Base-by-base conservation (phyloP, 371 early-diverging fungal genomes). In the Synchytrium microbalum region DNA sequence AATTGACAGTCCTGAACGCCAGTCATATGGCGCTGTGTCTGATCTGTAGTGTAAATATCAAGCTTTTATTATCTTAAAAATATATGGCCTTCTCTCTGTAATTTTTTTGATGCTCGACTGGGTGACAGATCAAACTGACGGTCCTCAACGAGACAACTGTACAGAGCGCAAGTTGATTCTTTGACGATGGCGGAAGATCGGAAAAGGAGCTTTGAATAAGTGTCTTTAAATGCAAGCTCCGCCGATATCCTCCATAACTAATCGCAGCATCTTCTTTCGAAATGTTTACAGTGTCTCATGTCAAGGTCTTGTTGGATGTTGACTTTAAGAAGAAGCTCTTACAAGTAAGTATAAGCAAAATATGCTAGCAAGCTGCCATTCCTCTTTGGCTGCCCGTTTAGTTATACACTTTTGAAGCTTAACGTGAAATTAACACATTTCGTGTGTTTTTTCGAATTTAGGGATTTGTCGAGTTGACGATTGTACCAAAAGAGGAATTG, bases 381-480 rank as follows among this genome's bases (percentile, higher is more conserved):
- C 46, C 46, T 38, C 46, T 38, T 38, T 38, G 10, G 46, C 10
- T 38, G 46, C 53, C 29, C 28, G 29, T n/a, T 25, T 64, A 10
- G 62, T n/a, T 5, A n/a, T n/a, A 14, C 1, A 2, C 8, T 2
- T 2, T 1, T 63, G 24, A 26, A 59, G 5, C 14, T 14, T 8
- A 46, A 19, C 32, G 33, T 38, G 28, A 30, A n/a, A 16, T 25
- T n/a, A n/a, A 23, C 26, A 23, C 58, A 25, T 32, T 26, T 26
- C 19, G 19, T 14, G 3, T 24, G 38, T 2, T 61, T 5, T 29
- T 28, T 16, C 25, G 23, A 25, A n/a, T 16, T 14, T 54, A 87
- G 86, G 88, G 86, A 27, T 75, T 78, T 56, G 84, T 84, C 19
- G 86, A 86, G 62, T 67, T 86, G 54, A 82, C 79, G 30, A 74